Base-by-base conservation (phyloP, 352 stramenopile species). In the Phytophthora capsici region DNA sequence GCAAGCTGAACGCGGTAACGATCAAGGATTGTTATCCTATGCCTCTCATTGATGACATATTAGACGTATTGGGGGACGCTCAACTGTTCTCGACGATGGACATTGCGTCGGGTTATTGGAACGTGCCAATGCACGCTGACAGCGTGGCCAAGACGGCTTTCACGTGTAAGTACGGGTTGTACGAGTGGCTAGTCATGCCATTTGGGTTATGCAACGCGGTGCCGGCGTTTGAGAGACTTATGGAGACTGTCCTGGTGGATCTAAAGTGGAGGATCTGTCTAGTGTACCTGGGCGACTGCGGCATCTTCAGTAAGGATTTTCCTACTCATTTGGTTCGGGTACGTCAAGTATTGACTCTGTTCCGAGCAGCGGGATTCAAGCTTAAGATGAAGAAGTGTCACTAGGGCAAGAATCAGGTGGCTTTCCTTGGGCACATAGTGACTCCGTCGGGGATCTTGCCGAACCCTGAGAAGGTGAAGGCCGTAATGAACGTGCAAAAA, bases 341-440 rank as follows among this genome's bases (percentile, higher is more conserved):
- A 3, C 30, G 6, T 2, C 43, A 53, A 6, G 28, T 54, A 0
- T 20, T 54, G 19, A 23, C 43, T 19, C 7, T 6, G 17, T 62
- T 62, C 13, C 4, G 20, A 5, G 8, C 22, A 1, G 54, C 41
- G 1, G 43, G 40, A 0, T 54, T 53, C 16, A 62, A 62, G 10
- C 9, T 62, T 2, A 46, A 62, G 7, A 62, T 54, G 28, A 62
- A 54, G 20, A 62, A 53, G 53, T 54, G 54, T 30, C 54, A 62
- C 26, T 59, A 38, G 43, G 43, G 43, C 6, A 19, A 43, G 7
- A 54, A 30, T 6, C 54, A 53, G 30, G 43, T 62, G 12, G 43
- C 54, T 0, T 62, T 62, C 30, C n/a, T 54, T 10, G 32, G 54
- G 1, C 53, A 61, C 22, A 61, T 61, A 10, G 53, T 61, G 0